Base-by-base conservation (phyloP, 2,329 filamentous ascomycete genomes). In the Aciculosporium take region DNA sequence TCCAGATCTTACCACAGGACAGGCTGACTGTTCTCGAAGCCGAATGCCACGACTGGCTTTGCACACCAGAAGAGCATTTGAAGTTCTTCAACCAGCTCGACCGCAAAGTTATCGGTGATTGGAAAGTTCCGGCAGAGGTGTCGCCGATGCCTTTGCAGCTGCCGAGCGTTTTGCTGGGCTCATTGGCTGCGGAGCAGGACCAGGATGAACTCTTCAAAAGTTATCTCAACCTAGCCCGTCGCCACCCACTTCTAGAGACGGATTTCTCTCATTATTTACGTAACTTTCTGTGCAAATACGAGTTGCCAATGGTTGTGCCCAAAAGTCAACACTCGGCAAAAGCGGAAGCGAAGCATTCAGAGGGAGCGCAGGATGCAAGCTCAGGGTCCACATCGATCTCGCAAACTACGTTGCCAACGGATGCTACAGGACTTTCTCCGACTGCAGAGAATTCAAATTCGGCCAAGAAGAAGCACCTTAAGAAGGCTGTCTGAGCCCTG, bases 61-160 rank as follows among this genome's bases (percentile, higher is more conserved):
- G 55, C 21, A 56, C 48, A 1, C 58, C 59, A 1, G 43, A 48
- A 29, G 54, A 49, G 4, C 56, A 62, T 31, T 33, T 53, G 18
- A 40, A 51, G 8, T 54, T 62, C 24, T 63, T 63, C 40, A 40
- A 50, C 36, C 38, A 50, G 8, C 47, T 63, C 33, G 61, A 64
- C 15, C 43, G 28, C 4, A 54, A 44, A 21, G 54, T 56, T 21
- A 20, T 55, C 35, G 46, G 46, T 10, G 47, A 50, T 28, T 61
- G 56, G 54, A 44, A 48, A 4, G 44, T 46, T 3, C 46, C 52
- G 15, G 43, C 42, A 4, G 47, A 59, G 37, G 42, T 61, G 30
- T 56, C 49, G n/a, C 57, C 59, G 2, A 57, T 61, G 51, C 59
- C 59, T 2, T 52, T 49, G 41, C 50, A 56, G 34, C 40, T 62